Percentiles rank a stretch among this genome's conserved stretches.
phyloP scores from a whole-genome alignment of 169 alveolate genomes.

The Theileria orientalis region DNA sequence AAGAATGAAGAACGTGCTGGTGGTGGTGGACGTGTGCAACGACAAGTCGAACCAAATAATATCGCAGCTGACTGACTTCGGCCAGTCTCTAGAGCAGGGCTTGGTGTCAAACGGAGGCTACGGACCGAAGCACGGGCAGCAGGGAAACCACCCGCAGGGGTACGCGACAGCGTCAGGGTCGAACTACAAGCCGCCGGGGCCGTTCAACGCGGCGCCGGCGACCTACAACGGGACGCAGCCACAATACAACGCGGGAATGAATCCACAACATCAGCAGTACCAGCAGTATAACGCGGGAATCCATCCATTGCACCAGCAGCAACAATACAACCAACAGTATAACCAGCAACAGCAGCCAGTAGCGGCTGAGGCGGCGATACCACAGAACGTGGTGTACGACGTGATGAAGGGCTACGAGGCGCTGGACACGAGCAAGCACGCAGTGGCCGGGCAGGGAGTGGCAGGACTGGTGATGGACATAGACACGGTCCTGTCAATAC shows the following conservation, averaged over 20 bases:
- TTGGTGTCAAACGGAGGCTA: neutral
- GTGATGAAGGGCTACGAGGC: slow-evolving; percentile 12
- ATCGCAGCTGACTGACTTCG: neutral
- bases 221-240: too few species aligned
- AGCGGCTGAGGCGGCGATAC: neutral
- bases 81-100: neutral
- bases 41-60: slow-evolving; percentile 11
- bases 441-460: neutral
- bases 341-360: neutral
- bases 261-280: too few species aligned
- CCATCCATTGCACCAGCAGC: neutral
- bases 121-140: neutral
- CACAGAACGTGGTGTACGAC: slow-evolving; percentile 4
- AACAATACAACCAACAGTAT: too few species aligned
- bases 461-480: neutral
- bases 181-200: neutral
- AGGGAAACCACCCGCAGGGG: too few species aligned
- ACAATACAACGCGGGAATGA: too few species aligned
- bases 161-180: neutral
- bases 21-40: slow-evolving; percentile 49
- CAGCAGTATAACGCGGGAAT: too few species aligned
- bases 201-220: neutral
- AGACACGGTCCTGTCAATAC: slow-evolving; percentile 26
- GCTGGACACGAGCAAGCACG: neutral
- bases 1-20: slow-evolving; percentile 58